Base-by-base conservation (phyloP, 306 rosid genomes). In the Luffa aegyptiaca region DNA sequence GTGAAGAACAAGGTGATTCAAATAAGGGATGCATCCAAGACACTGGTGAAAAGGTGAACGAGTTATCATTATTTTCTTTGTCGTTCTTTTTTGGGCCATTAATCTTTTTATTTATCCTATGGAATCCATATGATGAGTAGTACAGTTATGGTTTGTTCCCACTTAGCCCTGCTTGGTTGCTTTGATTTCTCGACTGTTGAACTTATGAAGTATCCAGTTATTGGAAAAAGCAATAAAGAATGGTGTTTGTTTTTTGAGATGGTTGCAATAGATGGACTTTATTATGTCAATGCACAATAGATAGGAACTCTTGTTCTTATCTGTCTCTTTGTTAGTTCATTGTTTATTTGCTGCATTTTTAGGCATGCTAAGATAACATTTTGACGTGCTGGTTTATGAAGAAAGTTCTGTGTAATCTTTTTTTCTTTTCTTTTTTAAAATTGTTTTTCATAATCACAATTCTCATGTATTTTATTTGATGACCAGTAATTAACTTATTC, bases 1-100 rank as follows among this genome's bases (percentile, higher is more conserved):
- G 72, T 63, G 88, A 85, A 81, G 89, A 86, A 84, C 84, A 86
- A 36, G 84, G 80, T 81, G 80, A 73, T 77, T 85, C 70, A 4
- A 86, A 83, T 78, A 88, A 80, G 80, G 81, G 62, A 65, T 85
- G 53, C 36, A 42, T 77, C 26, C 41, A 58, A 12, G 78, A 73
- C 1, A 17, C 78, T 51, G 21, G 62, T 33, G 78, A 74, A 7
- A 74, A 74, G 78, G 78, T 74, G 78, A 17, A 63, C 63, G 14
- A 45, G 1, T 51, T 31, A 74, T 13, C 46, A 16, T 33, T 51
- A 5, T 14, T 13, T 16, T 74, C 52, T 37, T 51, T 17, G 48
- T 63, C 6, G 14, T 74, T 74, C 45, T 12, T 26, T 8, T 51
- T 51, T 74, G 62, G 45, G 45, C 13, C 3, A 31, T 35, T 17